Base-by-base conservation (phyloP, 805 yeast genomes). In the Nakazawaea ishiwadae region DNA sequence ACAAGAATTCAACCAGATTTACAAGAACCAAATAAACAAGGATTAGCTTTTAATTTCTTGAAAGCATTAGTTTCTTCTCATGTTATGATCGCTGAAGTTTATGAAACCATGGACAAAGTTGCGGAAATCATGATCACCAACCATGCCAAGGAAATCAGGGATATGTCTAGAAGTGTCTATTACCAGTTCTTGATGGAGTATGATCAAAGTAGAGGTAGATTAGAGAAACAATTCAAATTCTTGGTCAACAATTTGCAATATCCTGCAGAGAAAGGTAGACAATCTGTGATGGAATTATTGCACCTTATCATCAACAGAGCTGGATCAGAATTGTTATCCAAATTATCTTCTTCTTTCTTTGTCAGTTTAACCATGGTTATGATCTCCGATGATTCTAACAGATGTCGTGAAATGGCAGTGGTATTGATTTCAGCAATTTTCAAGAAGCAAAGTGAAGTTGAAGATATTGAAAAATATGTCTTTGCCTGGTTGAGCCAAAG, bases 111-210 rank as follows among this genome's bases (percentile, higher is more conserved):
- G 82, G 95, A 86, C 44, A 72, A 71, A 37, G 81, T 91, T 3
- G 73, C 93, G 8, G 76, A 79, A 44, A 83, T 88, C 19, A 84
- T 93, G 96, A 81, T 93, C 20, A 90, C 96, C 1, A 87, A 85
- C 60, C 96, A 88, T 44, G 71, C 91, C 3, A 76, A 76, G 38
- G 88, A 82, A 53, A 85, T 88, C 40, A 73, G 98, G 44, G 90
- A 84, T 51, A 80, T 84, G 60, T 79, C 97, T 7, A 75, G 98
- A 60, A 76, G 86, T 48, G 79, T 84, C 2, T 93, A 79, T 56
- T 84, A 79, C 58, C 89, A 81, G 52, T 93, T 93, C 52, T 63
- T 93, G 54, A 84, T 88, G 84, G 96, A 89, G 52, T 93, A 86
- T 55, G 98, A 96, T 52, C 97, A 91, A 64, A 89, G 98, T 24